phyloP scores from a whole-genome alignment of 2,329 filamentous ascomycete species.

The Aspergillus hortae region DNA sequence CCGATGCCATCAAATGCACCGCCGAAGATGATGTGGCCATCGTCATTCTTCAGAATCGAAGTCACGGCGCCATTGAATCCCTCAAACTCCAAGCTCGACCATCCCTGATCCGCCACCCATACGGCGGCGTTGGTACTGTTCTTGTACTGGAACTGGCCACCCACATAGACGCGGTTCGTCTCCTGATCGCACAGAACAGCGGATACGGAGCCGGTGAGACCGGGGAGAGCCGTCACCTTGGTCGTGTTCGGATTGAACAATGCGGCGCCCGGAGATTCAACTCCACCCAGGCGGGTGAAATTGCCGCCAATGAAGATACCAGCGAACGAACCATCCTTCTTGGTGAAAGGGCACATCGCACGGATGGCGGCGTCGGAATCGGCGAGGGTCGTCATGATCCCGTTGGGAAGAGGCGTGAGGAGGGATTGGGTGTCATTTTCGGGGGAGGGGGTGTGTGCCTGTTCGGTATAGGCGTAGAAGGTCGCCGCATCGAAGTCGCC shows the following conservation, averaged over 20 bases:
- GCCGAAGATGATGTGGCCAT: conserved; percentile 87
- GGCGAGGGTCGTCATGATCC: conserved; percentile 70
- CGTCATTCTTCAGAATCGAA: conserved; percentile 74
- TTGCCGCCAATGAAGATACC: conserved; percentile 87
- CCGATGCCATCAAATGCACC: conserved; percentile 85
- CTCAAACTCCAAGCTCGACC: conserved; percentile 79
- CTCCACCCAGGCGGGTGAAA: conserved; percentile 82
- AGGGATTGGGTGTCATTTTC: conserved; percentile 79
- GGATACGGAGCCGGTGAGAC: conserved; percentile 77
- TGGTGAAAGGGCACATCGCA: conserved; percentile 78
- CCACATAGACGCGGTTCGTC: conserved; percentile 80
- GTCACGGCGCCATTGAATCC: conserved; percentile 92
- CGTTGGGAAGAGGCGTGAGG: conserved; percentile 78
- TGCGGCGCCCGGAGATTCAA: conserved; percentile 73
- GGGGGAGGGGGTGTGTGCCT: conserved; percentile 59
- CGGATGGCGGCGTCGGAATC: conserved; percentile 79
- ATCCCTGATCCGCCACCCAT: conserved; percentile 67
- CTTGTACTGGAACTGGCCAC: conserved; percentile 74
- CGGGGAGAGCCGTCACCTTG: conserved; percentile 69
- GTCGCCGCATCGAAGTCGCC: conserved; percentile 92
- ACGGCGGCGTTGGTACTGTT: conserved; percentile 88
- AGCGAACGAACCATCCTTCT: conserved; percentile 62
- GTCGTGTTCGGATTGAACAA: conserved; percentile 72
- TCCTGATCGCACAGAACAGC: conserved; percentile 77
- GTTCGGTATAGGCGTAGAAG: conserved; percentile 78